Evolutionary conservation across 2,329 filamentous ascomycete species (phyloP), one percentile per base, ranked within the genome.

Genomic region (Proliferodiscus dingleyae): DNA sequence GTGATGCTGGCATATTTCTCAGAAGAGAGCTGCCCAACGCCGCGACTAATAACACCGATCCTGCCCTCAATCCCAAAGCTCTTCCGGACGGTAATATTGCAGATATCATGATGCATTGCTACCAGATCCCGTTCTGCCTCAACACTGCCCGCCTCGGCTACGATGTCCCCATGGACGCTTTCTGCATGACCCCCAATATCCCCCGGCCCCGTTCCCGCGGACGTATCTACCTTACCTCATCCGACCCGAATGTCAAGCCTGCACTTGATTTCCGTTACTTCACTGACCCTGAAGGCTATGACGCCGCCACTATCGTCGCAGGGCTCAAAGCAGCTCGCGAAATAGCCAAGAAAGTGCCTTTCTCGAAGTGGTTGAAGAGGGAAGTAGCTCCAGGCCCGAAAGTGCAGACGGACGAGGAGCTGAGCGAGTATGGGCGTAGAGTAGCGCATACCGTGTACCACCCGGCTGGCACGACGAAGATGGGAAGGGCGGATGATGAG

Each of bases 91-190:
- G 85, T 42, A 78, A 85, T 51, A 83, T 87, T 45, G 86, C 85
- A 53, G 89, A 95, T 62, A 71, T 94, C 61, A 95, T 95, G 89
- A 93, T 93, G 85, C 89, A 95, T 72, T 95, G 89, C 77, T 95
- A 95, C 73, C 89, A 95, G 69, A 94, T 95, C 56, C 89, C 89
- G 43, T 95, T 95, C 70, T 87, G 83, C 52, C 80, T 89, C 57
- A 95, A 95, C 75, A 95, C 89, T 1, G 71, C 77, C 45, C 82
- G 87, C 32, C 76, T 95, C 9, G 89, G 89, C 55, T 95, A 82
- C 62, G 59, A 61, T 22, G 58, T 56, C 2, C 65, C 67, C 3
- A 64, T 69, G 46, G 74, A 81, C 54, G 68, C 80, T 41, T 74
- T 77, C 11, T 67, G 76, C 47, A 74, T 75, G 53, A 71, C 73